phyloP scores from a whole-genome alignment of 78 protist genomes.

The Mastigamoeba balamuthi region DNA sequence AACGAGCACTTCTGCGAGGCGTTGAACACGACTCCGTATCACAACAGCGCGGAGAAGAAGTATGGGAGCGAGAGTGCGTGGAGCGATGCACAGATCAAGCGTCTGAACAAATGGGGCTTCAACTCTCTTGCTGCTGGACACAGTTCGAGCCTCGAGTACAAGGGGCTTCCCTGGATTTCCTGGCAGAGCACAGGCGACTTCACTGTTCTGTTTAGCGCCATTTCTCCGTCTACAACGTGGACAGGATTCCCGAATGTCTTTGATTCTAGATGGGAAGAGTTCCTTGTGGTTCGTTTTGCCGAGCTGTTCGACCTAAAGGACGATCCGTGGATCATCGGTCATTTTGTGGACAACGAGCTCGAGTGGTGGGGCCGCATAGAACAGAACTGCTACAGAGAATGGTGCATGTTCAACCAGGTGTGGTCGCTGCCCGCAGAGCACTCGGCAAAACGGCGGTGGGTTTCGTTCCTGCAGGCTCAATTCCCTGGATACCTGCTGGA shows the following conservation, averaged over 20 bases:
- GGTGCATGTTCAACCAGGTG: background rate
- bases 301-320: background rate
- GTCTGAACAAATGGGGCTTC: background rate
- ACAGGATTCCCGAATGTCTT: background rate
- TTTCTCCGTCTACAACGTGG: background rate
- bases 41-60: background rate
- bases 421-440: background rate
- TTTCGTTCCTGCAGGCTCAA: background rate
- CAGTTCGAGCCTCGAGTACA: background rate
- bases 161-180: background rate
- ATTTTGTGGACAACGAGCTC: background rate
- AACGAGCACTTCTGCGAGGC: background rate
- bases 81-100: background rate
- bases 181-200: background rate
- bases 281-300: background rate
- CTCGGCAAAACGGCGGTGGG: background rate
- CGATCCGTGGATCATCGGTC: background rate
- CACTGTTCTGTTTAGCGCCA: background rate
- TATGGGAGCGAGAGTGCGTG: background rate
- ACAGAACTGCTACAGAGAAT: background rate
- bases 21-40: background rate
- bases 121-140: background rate
- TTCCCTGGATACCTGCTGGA: too few species aligned
- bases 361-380: background rate
- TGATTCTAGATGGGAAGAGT: background rate